These are phyloP conservation scores for Cetradonia linearis DNA, from an alignment of 495 filamentous ascomycete species.

Conservation along the genomic window DNA sequence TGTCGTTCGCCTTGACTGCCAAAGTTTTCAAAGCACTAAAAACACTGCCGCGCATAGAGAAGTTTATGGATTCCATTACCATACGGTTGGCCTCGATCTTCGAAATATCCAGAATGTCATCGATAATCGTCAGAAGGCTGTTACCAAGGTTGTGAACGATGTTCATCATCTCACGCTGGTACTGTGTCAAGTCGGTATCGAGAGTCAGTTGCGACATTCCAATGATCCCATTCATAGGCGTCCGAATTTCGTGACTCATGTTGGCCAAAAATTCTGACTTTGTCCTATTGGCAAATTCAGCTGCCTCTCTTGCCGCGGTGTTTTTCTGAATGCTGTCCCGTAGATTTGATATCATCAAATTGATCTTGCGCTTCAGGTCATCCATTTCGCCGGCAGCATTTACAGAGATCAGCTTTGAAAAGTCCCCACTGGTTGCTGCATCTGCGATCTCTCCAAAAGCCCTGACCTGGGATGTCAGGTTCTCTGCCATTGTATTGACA, in stretches of 20 bases:
- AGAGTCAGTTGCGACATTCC: slow-evolving; percentile 96
- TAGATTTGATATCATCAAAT: slow-evolving; percentile 95
- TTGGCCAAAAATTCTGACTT: slow-evolving; percentile 99
- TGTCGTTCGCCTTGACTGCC: slow-evolving; percentile 95
- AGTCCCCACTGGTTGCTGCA: slow-evolving; percentile 91
- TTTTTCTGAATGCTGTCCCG: slow-evolving; percentile 96
- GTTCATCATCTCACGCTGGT: slow-evolving; percentile 97
- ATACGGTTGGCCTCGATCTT: slow-evolving; percentile 99
- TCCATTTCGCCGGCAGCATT: slow-evolving; percentile 99
- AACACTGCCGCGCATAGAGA: slow-evolving; percentile 87
- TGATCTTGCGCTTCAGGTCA: slow-evolving; percentile 97
- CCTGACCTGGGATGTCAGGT: slow-evolving; percentile 92
- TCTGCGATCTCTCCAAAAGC: slow-evolving; percentile 98
- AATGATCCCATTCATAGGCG: slow-evolving; percentile 82
- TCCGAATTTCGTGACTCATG: slow-evolving; percentile 98
- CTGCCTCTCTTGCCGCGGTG: slow-evolving; percentile 90
- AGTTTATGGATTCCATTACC: slow-evolving; percentile 97
- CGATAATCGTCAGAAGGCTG: slow-evolving; percentile 95
- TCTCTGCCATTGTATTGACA: slow-evolving; percentile 98
- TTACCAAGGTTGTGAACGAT: slow-evolving; percentile 97
- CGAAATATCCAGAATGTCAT: slow-evolving; percentile 96
- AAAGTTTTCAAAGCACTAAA: slow-evolving; percentile 97
- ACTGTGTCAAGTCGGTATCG: slow-evolving; percentile 80
- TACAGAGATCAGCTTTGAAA: slow-evolving; percentile 94
- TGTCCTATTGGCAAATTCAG: slow-evolving; percentile 94